A percentile compares a stretch with the other conserved stretches of the same genome.
Conservation (phyloP, 176 grass and related monocot species). For the Saccharum spontaneum region DNA sequence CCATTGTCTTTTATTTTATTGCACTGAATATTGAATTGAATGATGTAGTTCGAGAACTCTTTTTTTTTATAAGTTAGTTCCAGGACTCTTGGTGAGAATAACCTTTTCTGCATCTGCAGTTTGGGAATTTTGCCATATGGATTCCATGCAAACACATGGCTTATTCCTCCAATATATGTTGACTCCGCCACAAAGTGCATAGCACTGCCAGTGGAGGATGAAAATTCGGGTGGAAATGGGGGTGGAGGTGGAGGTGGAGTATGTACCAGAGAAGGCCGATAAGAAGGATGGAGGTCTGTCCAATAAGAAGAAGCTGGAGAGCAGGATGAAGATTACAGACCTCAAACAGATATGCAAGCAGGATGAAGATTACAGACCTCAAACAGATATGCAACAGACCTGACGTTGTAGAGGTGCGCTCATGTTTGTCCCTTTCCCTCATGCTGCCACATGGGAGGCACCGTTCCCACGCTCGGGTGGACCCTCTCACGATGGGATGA, state of each 20-base stretch:
- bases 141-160: conserved; percentile 95
- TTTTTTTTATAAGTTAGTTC: background rate
- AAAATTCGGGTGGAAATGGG: conserved; percentile 77
- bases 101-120: conserved; percentile 49
- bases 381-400: too few species aligned
- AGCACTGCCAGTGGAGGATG: conserved; percentile 75
- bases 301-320: too few species aligned
- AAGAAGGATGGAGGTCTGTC: too few species aligned
- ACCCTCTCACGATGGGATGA: too few species aligned
- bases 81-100: background rate
- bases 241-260: background rate
- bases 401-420: too few species aligned
- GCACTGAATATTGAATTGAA: background rate
- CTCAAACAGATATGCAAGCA: too few species aligned
- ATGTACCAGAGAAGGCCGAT: too few species aligned
- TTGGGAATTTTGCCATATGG: conserved; percentile 92
- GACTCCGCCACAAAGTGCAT: conserved; percentile 51
- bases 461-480: too few species aligned
- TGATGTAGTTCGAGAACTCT: background rate
- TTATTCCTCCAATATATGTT: conserved; percentile 63
- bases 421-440: background rate
- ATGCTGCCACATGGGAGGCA: too few species aligned
- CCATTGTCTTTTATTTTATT: background rate
- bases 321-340: too few species aligned
- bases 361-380: too few species aligned